phyloP scores from a whole-genome alignment of 2,329 filamentous ascomycete genomes.

The Anisogramma anomala region DNA sequence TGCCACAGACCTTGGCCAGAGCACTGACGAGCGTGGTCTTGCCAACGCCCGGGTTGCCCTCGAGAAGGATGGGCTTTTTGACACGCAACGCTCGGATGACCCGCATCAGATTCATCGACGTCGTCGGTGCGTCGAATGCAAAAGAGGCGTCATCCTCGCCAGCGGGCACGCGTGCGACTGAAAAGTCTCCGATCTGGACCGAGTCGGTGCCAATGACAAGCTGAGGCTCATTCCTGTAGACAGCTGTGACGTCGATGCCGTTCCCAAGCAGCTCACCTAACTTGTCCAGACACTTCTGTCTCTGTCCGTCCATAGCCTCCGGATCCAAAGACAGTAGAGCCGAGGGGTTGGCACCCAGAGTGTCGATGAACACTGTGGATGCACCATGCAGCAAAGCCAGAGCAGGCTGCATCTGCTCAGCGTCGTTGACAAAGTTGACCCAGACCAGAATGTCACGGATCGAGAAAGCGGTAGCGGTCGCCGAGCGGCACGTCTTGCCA shows the following conservation, averaged over 20 bases:
- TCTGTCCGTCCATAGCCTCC: constrained; percentile 58
- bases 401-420: constrained; percentile 32
- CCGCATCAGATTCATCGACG: constrained; percentile 78
- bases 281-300: constrained; percentile 60
- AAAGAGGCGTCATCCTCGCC: constrained; percentile 48
- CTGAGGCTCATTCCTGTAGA: constrained; percentile 54
- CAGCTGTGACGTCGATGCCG: constrained; percentile 43
- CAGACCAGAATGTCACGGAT: constrained; percentile 87
- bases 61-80: constrained; percentile 80
- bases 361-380: constrained; percentile 91
- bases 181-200: constrained; percentile 66
- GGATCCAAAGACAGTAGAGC: constrained; percentile 66
- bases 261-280: constrained; percentile 57
- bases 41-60: constrained; percentile 95
- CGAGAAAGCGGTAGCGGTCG: constrained; percentile 66
- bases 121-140: constrained; percentile 81
- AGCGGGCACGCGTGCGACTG: constrained; percentile 41
- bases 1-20: constrained; percentile 66
- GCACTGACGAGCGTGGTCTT: constrained; percentile 91
- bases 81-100: constrained; percentile 82
- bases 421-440: constrained; percentile 82
- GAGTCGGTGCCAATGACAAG: constrained; percentile 41
- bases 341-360: constrained; percentile 87
- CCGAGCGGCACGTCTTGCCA: constrained; percentile 65
- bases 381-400: constrained; percentile 65